Evolutionary conservation across 2,329 filamentous ascomycete species (phyloP), one percentile per base, ranked within the genome.

Genomic region (Cylindrodendrum hubeiense): DNA sequence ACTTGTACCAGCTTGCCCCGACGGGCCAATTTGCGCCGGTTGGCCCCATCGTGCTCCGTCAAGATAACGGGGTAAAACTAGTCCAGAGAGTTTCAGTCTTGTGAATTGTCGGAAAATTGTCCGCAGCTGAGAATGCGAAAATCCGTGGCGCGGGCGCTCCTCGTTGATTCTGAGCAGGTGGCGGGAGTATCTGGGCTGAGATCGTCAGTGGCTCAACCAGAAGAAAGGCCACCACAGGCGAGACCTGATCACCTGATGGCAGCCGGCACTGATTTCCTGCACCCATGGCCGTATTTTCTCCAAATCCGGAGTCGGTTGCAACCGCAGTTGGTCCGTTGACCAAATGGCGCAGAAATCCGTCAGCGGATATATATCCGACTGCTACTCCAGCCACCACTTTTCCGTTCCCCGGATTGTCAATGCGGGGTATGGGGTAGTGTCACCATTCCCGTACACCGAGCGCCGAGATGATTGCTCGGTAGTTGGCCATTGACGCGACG

Each of bases 351-450:
- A 30, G 30, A n/a, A 30, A 54, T 55, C 50, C 47, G 39, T 22
- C 1, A 21, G 7, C 60, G 60, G 60, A 63, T 58, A 30, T 15
- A 47, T 46, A 63, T 63, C 60, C 60, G 60, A 17, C 7, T 10
- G 8, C 41, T 22, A 17, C 28, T 19, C 30, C 50, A 19, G 22
- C 46, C 4, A 26, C 43, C 2, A 26, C 28, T 28, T 56, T 13
- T 17, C 39, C 34, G 34, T 39, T 56, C 49, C 58, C 50, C 43
- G 21, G 39, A 53, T 41, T 13, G 13, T 17, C 12, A 22, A 49
- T 33, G 60, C 53, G 60, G 60, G 60, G 54, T 58, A 58, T 63
- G 53, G 60, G 54, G 60, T 58, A 53, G 37, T 12, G 21, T 19
- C n/a, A 33, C 21, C 5, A 39, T 5, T 24, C 43, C 21, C 3